These are phyloP conservation scores for Phaeosphaeria sp. DNA, from an alignment of 2,329 filamentous ascomycete species.

Conservation along the genomic window DNA sequence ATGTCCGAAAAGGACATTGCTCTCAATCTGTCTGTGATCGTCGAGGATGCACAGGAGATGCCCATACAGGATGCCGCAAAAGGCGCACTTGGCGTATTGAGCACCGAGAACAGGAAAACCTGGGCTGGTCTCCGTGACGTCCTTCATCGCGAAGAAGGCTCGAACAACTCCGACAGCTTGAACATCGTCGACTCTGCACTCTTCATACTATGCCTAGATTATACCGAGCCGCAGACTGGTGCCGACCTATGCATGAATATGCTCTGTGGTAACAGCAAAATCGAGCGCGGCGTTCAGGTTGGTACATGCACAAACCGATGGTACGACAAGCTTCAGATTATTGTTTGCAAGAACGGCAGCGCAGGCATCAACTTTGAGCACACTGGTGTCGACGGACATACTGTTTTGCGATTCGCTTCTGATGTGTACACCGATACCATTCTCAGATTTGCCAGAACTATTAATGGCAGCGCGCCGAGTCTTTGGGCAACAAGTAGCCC, in stretches of 20 bases:
- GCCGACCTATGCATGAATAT: constrained; percentile 96
- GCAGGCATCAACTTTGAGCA: constrained; percentile 99
- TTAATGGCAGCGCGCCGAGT: constrained; percentile 91
- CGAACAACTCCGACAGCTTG: constrained; percentile 96
- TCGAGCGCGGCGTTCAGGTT: constrained; percentile 92
- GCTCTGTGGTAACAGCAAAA: constrained; percentile 92
- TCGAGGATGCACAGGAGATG: constrained; percentile 86
- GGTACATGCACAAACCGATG: constrained; percentile 97
- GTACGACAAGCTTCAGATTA: constrained; percentile 99
- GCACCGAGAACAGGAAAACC: constrained; percentile 93
- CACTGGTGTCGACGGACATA: constrained; percentile 96
- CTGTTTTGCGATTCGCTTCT: constrained; percentile 92
- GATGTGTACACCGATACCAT: constrained; percentile 98
- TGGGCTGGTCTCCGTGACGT: constrained; percentile 94
- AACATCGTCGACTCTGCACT: constrained; percentile 93
- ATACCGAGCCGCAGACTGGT: constrained; percentile 81
- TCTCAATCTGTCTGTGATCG: constrained; percentile 88
- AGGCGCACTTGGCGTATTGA: constrained; percentile 88
- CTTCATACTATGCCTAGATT: constrained; percentile 91
- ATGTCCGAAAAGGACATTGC: constrained; percentile 96
- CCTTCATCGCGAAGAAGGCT: constrained; percentile 81
- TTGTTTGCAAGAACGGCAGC: constrained; percentile 98
- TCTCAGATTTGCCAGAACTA: constrained; percentile 89
- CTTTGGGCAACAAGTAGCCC: constrained; percentile 91
- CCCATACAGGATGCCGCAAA: constrained; percentile 96